Evolutionary conservation across 257 asterid species (phyloP).

Genomic region (Plantago elongata): DNA sequence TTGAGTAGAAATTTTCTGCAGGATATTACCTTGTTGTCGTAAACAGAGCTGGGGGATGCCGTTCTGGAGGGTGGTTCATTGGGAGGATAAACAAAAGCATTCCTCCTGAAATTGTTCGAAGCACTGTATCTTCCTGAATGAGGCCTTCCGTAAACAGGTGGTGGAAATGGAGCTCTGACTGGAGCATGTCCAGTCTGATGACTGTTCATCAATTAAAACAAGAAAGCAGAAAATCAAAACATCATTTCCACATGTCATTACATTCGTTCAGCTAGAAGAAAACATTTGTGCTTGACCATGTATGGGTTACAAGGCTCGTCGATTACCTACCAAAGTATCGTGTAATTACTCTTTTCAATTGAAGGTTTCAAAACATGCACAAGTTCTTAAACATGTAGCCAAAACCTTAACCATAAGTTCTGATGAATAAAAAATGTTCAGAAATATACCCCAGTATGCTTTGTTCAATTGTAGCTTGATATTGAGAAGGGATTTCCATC

Average conservation of each 20-base stretch:
- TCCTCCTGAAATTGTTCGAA: slow-evolving; percentile 35
- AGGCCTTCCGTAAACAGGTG: slow-evolving; percentile 29
- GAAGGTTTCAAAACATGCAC: no score
- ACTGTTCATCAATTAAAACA: slow-evolving; percentile 20
- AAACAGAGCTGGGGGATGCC: slow-evolving; percentile 29
- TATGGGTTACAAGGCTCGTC: no score
- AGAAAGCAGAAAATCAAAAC: neutral
- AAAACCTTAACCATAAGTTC: neutral
- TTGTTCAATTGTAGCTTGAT: slow-evolving; percentile 49
- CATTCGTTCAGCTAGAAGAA: no score
- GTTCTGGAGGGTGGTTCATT: slow-evolving; percentile 5
- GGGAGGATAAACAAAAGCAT: slow-evolving; percentile 15
- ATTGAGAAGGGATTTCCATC: slow-evolving; percentile 51
- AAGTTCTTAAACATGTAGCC: no score
- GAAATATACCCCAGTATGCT: slow-evolving; percentile 35
- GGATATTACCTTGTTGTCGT: slow-evolving; percentile 40
- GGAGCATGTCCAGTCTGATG: slow-evolving; percentile 30
- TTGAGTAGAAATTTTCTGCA: no score
- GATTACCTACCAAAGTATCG: no score
- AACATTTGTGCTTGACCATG: no score
- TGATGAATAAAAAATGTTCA: neutral
- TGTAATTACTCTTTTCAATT: no score
- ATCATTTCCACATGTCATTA: neutral
- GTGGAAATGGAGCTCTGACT: slow-evolving; percentile 28
- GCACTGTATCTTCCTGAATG: slow-evolving; percentile 23